Base-by-base conservation (phyloP, 2,329 filamentous ascomycete genomes). In the Talaromyces marneffei region DNA sequence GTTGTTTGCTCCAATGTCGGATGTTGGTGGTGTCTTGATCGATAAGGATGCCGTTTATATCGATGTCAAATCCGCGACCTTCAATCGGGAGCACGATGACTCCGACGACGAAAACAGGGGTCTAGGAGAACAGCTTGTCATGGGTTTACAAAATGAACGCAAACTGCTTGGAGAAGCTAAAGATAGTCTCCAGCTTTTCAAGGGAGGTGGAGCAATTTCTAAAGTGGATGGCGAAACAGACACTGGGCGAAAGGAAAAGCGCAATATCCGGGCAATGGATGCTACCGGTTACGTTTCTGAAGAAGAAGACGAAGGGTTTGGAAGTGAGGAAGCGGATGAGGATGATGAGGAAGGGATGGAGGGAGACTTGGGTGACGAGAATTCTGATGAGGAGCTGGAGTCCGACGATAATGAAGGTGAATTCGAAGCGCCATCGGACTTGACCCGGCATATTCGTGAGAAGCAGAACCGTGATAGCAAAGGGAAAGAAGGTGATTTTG, bases 31-130 rank as follows among this genome's bases (percentile, higher is more conserved):
- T 69, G 85, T 99, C 12, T 87, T 97, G 72, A 93, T 99, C 57
- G 94, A 99, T 67, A 96, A 96, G 64, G 94, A 99, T 76, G 92
- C 93, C 7, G 92, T 99, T 39, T 99, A 96, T 79, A 97, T 89
- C 65, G 85, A 89, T 69, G 77, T 89, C 46, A 88, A 87, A 71
- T 85, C 84, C 14, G 80, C 82, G 29, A 95, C 85, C 3, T 97
- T 99, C 66, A 79, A 86, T 64, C 76, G 77, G 1, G 83, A 85
- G 12, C n/a, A n/a, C n/a, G 80, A 81, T 9, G 86, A 90, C 10
- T 83, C 83, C 4, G 81, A 81, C 14, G 78, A 85, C 10, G 83
- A 83, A 31, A 90, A 96, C 67, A 86, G 91, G 50, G 94, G 94
- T n/a, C 83, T 97, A 59, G 94, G 94, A 42, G 94, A 99, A 74